Base-by-base conservation (phyloP, 2,329 filamentous ascomycete genomes). In the Colletotrichum sojae region DNA sequence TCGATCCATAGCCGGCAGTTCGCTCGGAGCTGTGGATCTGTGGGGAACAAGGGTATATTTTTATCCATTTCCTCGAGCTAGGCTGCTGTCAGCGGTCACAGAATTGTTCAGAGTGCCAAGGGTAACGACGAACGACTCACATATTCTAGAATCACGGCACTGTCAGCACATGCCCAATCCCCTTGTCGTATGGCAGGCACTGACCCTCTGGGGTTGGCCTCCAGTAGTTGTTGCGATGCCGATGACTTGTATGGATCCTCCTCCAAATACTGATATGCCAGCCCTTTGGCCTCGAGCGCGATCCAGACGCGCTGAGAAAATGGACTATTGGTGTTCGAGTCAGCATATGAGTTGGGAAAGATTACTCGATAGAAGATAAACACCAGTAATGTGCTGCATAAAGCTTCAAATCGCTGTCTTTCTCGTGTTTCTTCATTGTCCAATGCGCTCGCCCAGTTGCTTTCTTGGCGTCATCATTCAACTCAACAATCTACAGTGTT, bases 241-340 rank as follows among this genome's bases (percentile, higher is more conserved):
- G 90, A 92, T 71, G 92, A 92, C 73, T 90, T 89, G 76, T 93
- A 94, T 8, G 93, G 92, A 75, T 97, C 92, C 53, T 94, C 90
- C 79, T 97, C 94, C 74, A 94, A 91, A 79, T 97, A 97, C 77
- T 97, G 93, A 76, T 97, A 97, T 45, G 88, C 83, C 9, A 96
- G 85, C 18, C 89, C 87, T 78, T 96, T 96, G 74, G 90, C 85
- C 78, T 97, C 94, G 43, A 97, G 85, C 1, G 94, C 92, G 72
- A 97, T 96, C 94, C 94, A 97, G 27, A 96, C 92, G 18, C 94
- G 89, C 77, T 97, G 94, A 1, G 94, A 94, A 77, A 95, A 96
- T 27, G 94, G 94, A 76, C 92, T 93, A 52, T 8, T 70, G 53
- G 59, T 62, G 60, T 69, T 39, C 62, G 40, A 61, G 62, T 73